A percentile compares a stretch with the other conserved stretches of the same genome.
Evolutionary conservation across 345 rosid species (phyloP).

Genomic region (Atalantia buxifolia): DNA sequence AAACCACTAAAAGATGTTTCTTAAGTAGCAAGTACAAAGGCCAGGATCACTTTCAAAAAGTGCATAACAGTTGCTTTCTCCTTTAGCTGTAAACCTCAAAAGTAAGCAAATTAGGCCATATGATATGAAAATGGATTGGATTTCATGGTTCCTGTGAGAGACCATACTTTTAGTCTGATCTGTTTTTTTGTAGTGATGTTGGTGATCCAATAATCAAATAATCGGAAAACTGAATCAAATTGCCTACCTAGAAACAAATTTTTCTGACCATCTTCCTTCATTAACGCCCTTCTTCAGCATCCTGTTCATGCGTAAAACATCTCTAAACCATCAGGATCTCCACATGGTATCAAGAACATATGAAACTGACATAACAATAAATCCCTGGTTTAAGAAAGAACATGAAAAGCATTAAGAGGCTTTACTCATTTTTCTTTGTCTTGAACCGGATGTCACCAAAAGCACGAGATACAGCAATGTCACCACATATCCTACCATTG

Average conservation of each 20-base stretch:
- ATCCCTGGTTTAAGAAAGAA: not conserved
- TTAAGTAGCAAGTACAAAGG: not conserved
- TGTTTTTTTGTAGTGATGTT: not conserved
- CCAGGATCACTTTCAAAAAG: not conserved
- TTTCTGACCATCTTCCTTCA: slow-evolving; percentile 88
- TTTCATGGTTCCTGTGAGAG: not conserved
- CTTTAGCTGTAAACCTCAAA: not conserved
- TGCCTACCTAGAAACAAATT: slow-evolving; percentile 74
- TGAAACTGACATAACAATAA: not conserved
- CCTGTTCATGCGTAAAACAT: slow-evolving; percentile 35
- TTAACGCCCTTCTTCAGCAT: slow-evolving; percentile 86
- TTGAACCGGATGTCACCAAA: slow-evolving; percentile 90
- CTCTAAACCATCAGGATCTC: slow-evolving; percentile 6
- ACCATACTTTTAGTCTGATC: not conserved
- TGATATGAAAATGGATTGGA: not conserved
- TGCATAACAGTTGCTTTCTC: not conserved
- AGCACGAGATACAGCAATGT: slow-evolving; percentile 93
- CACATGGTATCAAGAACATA: not conserved
- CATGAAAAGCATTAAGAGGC: slow-evolving; percentile 6
- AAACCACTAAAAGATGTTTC: not conserved
- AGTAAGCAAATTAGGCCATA: not conserved
- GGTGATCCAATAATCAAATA: not conserved
- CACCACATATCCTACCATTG: slow-evolving; percentile 95
- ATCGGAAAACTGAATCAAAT: not conserved
- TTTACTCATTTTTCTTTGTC: slow-evolving; percentile 83